A percentile compares a stretch with the other conserved stretches of the same genome.
These are phyloP conservation scores for Peronosclerospora sorghi DNA, from an alignment of 352 stramenopile genomes.

Conservation along the genomic window DNA sequence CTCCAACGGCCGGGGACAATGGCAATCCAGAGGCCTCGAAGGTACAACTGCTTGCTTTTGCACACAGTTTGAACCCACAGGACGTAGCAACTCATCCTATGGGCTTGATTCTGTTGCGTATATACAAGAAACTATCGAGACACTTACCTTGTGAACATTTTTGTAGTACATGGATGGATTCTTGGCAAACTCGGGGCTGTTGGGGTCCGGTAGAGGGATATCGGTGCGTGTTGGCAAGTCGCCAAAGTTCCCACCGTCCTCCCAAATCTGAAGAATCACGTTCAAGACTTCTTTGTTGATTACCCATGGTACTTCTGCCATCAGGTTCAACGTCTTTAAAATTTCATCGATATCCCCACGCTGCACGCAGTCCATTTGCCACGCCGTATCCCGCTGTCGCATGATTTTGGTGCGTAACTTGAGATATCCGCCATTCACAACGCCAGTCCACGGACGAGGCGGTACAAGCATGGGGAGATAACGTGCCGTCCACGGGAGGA, in stretches of 20 bases:
- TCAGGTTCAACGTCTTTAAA: slow-evolving; percentile 87
- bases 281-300: slow-evolving; percentile 93
- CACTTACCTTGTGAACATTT: slow-evolving; percentile 63
- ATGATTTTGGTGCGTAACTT: slow-evolving; percentile 90
- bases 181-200: slow-evolving; percentile 48
- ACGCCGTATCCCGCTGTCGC: slow-evolving; percentile 70
- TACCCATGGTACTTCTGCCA: slow-evolving; percentile 89
- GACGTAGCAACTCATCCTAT: slow-evolving; percentile 34
- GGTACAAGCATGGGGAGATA: slow-evolving; percentile 96
- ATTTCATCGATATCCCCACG: slow-evolving; percentile 78
- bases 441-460: slow-evolving; percentile 83
- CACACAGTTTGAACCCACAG: slow-evolving; percentile 82
- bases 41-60: slow-evolving; percentile 46
- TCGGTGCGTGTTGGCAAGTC: slow-evolving; percentile 86
- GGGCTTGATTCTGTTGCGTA: slow-evolving; percentile 79
- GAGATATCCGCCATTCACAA: slow-evolving; percentile 89
- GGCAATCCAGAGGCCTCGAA: slow-evolving; percentile 14
- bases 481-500: slow-evolving; percentile 69
- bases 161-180: slow-evolving; percentile 61
- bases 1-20: slow-evolving; percentile 9
- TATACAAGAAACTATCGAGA: slow-evolving; percentile 8
- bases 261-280: slow-evolving; percentile 87
- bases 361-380: slow-evolving; percentile 84
- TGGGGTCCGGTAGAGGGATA: slow-evolving; percentile 41
- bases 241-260: slow-evolving; percentile 84